Percentiles rank a stretch among this genome's conserved stretches.
These are phyloP conservation scores for Saccharomyces mikatae DNA, from an alignment of 805 yeast genomes.

Conservation along the genomic window DNA sequence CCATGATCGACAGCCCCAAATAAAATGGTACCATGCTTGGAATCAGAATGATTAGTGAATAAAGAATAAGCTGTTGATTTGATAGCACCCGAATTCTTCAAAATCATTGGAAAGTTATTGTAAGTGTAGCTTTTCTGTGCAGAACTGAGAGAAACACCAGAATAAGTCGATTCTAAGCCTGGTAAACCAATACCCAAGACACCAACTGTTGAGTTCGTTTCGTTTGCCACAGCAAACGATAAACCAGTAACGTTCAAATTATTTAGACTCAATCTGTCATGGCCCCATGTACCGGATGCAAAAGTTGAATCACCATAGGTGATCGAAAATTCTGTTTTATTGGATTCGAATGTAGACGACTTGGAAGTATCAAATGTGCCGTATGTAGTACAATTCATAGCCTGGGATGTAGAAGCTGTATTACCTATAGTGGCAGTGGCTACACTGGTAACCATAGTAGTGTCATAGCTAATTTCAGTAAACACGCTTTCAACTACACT, in stretches of 20 bases:
- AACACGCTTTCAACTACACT: background rate
- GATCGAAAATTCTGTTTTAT: slow-evolving; percentile 35
- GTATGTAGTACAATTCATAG: slow-evolving; percentile 30
- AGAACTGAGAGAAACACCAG: slow-evolving; percentile 23
- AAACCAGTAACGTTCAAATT: slow-evolving; percentile 33
- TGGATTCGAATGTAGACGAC: slow-evolving; percentile 30
- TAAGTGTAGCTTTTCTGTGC: slow-evolving; percentile 11
- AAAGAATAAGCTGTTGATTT: slow-evolving; percentile 35
- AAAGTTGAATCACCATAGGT: slow-evolving; percentile 44
- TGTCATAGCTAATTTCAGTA: background rate
- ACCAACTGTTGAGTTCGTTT: slow-evolving; percentile 33
- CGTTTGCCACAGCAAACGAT: slow-evolving; percentile 28
- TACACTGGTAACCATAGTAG: background rate
- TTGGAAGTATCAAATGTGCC: slow-evolving; percentile 33
- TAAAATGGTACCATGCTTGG: slow-evolving; percentile 38
- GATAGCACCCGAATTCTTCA: slow-evolving; percentile 31
- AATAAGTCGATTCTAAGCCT: slow-evolving; percentile 55
- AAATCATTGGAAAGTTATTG: slow-evolving; percentile 15
- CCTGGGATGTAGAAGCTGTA: background rate
- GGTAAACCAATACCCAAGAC: slow-evolving; percentile 48
- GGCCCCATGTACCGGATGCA: slow-evolving; percentile 50
- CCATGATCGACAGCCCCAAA: slow-evolving; percentile 37
- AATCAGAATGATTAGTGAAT: slow-evolving; percentile 40
- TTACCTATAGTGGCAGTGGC: background rate
- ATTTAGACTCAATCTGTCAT: slow-evolving; percentile 36